These are phyloP conservation scores for Amoebophrya sp. DNA, from an alignment of 169 alveolate genomes.

Conservation along the genomic window DNA sequence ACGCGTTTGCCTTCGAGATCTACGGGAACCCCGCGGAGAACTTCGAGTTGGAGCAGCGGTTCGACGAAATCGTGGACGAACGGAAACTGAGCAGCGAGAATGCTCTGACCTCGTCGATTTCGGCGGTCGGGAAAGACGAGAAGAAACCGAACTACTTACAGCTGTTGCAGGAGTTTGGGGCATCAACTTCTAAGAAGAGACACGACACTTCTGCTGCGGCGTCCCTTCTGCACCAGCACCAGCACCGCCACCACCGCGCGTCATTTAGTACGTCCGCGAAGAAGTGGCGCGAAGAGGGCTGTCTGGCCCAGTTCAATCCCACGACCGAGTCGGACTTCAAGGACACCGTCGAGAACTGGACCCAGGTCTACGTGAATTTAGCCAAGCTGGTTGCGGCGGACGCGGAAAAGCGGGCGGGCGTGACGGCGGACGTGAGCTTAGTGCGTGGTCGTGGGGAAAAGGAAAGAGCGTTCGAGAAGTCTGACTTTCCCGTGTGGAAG, in stretches of 20 bases:
- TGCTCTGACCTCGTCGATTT: neutral
- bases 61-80: neutral
- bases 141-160: too few species aligned
- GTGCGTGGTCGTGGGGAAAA: too few species aligned
- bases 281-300: neutral
- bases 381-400: neutral
- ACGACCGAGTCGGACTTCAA: neutral
- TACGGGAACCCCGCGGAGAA: slow-evolving; percentile 27
- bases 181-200: too few species aligned
- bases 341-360: neutral
- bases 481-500: too few species aligned
- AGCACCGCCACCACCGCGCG: too few species aligned
- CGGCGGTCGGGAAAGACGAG: too few species aligned
- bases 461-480: too few species aligned
- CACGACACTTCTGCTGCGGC: too few species aligned
- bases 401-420: neutral
- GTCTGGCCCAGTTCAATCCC: neutral
- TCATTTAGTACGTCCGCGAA: too few species aligned
- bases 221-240: too few species aligned
- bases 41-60: neutral
- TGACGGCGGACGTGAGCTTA: too few species aligned
- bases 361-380: neutral
- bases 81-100: neutral
- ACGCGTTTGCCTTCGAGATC: slow-evolving; percentile 34
- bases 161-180: too few species aligned